phyloP scores from a whole-genome alignment of 2,329 filamentous ascomycete genomes.

The Colletotrichum godetiae region DNA sequence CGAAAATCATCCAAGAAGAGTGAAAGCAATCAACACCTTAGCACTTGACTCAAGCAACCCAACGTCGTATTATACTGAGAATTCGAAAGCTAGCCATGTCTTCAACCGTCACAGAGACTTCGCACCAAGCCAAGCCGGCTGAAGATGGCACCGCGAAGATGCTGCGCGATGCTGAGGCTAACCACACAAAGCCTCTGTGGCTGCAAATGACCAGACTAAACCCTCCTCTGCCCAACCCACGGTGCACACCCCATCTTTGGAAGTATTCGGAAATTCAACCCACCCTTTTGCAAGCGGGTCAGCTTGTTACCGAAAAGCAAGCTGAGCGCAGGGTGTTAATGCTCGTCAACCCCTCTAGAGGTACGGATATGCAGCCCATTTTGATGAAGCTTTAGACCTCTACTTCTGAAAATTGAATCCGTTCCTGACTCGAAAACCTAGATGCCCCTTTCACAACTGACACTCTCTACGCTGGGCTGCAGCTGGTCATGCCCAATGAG shows the following conservation, averaged over 20 bases:
- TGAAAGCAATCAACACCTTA: background rate
- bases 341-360: conserved; percentile 48
- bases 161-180: conserved; percentile 19
- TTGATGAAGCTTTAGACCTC: conserved; percentile 3
- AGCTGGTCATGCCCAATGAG: conserved; percentile 65
- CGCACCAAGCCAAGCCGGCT: background rate
- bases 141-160: conserved; percentile 3
- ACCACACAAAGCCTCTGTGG: conserved; percentile 52
- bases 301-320: conserved; percentile 46
- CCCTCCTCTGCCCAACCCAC: conserved; percentile 56
- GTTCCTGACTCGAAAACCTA: conserved; percentile 33
- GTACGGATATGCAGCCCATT: conserved; percentile 25
- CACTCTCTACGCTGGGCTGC: conserved; percentile 65
- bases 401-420: conserved; percentile 2
- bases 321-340: conserved; percentile 51
- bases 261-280: conserved; percentile 46
- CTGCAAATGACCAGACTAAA: conserved; percentile 55
- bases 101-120: conserved; percentile 4
- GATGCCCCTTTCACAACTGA: conserved; percentile 65
- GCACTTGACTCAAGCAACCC: background rate
- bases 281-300: conserved; percentile 45
- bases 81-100: background rate
- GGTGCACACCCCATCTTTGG: conserved; percentile 48
- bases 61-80: background rate
- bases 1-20: background rate